phyloP scores from a whole-genome alignment of 192 early-diverging fungal genomes.

The Martensiomyces pterosporus region DNA sequence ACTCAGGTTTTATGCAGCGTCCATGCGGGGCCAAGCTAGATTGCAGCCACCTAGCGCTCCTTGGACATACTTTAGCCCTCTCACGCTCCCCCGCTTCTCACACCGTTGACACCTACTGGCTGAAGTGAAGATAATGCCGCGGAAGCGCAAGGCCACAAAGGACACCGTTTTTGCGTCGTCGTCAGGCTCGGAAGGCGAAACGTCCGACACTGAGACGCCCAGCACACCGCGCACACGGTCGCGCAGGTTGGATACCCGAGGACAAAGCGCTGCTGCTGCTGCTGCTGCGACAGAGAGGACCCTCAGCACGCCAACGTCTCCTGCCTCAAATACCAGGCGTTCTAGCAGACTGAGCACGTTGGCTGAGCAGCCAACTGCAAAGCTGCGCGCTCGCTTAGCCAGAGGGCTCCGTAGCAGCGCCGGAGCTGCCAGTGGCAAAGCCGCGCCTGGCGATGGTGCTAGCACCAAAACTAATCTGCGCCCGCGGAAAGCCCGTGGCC shows the following conservation, averaged over 20 bases:
- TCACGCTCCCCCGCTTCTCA: background rate
- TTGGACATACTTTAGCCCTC: no score
- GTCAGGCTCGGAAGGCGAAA: constrained; percentile 13
- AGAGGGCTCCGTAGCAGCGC: constrained; percentile 27
- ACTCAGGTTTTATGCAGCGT: no score
- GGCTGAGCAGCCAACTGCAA: constrained; percentile 15
- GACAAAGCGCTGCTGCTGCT: background rate
- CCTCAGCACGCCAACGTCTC: constrained; percentile 13
- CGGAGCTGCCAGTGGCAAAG: background rate
- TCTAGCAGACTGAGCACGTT: constrained; percentile 25
- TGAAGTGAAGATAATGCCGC: constrained; percentile 22
- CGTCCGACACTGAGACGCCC: constrained; percentile 13
- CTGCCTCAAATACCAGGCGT: constrained; percentile 32
- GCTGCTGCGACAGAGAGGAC: no score
- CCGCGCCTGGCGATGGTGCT: constrained; percentile 9
- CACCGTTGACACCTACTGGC: background rate
- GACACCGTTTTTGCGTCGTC: constrained; percentile 13
- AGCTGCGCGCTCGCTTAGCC: constrained; percentile 23
- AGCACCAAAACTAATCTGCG: no score
- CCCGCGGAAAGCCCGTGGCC: no score
- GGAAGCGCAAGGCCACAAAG: constrained; percentile 23
- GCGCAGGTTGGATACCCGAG: constrained; percentile 8
- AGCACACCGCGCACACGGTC: constrained; percentile 9
- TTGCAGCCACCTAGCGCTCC: no score
- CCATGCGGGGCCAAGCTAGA: no score